Conservation (phyloP, 768 basidiomycete species). For the Amanita phalloides region DNA sequence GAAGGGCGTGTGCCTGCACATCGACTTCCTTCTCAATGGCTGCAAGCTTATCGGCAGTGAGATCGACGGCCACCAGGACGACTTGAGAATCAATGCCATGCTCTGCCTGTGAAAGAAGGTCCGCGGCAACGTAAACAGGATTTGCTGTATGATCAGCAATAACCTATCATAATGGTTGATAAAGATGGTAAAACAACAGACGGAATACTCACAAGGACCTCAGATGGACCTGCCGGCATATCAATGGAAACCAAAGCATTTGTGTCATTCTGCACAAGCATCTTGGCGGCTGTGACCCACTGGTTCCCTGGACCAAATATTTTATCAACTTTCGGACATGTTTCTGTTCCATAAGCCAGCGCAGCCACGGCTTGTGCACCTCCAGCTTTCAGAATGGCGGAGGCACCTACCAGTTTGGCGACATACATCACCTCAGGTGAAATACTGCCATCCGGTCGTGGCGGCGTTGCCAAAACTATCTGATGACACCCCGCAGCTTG, state of each 20-base stretch:
- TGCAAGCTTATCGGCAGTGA: slow-evolving; percentile 50
- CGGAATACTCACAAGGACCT: slow-evolving; percentile 71
- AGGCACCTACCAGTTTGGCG: slow-evolving; percentile 83
- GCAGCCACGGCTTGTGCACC: slow-evolving; percentile 96
- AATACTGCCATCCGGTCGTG: slow-evolving; percentile 82
- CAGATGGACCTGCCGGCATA: slow-evolving; percentile 98
- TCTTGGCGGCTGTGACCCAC: slow-evolving; percentile 99
- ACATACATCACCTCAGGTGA: slow-evolving; percentile 98
- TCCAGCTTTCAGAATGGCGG: slow-evolving; percentile 86
- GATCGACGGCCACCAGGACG: slow-evolving; percentile 74
- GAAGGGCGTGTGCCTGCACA: slow-evolving; percentile 72
- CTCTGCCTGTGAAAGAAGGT: slow-evolving; percentile 95
- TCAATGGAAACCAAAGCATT: slow-evolving; percentile 95
- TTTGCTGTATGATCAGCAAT: slow-evolving; percentile 85
- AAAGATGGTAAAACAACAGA: neutral
- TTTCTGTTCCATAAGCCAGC: slow-evolving; percentile 91
- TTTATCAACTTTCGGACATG: slow-evolving; percentile 97
- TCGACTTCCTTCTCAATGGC: slow-evolving; percentile 82
- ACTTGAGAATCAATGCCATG: slow-evolving; percentile 98
- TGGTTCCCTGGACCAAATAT: slow-evolving; percentile 99
- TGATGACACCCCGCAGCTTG: slow-evolving; percentile 93
- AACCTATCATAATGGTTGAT: slow-evolving; percentile 43
- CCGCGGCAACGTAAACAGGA: slow-evolving; percentile 90
- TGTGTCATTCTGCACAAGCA: slow-evolving; percentile 98
- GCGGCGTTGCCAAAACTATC: slow-evolving; percentile 94